Evolutionary conservation across 2,329 filamentous ascomycete genomes (phyloP).

Genomic region (Cordyceps pruinosa): DNA sequence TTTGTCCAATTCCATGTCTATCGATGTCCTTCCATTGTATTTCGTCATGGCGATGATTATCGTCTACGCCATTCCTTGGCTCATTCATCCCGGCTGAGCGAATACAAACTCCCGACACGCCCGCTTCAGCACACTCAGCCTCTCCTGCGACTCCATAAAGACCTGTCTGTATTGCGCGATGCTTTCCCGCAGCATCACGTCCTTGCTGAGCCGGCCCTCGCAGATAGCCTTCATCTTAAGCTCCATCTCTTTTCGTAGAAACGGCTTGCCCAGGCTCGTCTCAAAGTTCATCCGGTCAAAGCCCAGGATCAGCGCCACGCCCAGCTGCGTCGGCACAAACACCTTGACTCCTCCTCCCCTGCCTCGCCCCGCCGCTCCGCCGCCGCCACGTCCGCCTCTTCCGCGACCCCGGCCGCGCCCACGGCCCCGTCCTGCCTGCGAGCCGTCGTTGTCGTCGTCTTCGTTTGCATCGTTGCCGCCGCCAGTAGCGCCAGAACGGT

Average conservation of each 20-base stretch:
- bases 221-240: constrained; percentile 95
- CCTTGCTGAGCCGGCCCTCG: constrained; percentile 70
- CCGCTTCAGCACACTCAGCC: constrained; percentile 54
- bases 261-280: constrained; percentile 89
- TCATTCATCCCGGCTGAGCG: constrained; percentile 12
- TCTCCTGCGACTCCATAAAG: constrained; percentile 73
- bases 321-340: constrained; percentile 87
- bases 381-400: constrained; percentile 34
- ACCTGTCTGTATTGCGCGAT: constrained; percentile 81
- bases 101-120: constrained; percentile 35
- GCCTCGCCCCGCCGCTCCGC: constrained; percentile 36
- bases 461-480: constrained; percentile 35
- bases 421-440: constrained; percentile 34
- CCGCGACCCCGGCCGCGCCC: constrained; percentile 35
- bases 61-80: not conserved
- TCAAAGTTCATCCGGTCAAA: constrained; percentile 94
- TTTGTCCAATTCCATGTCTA: not conserved
- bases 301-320: constrained; percentile 84
- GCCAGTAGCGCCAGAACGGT: constrained; percentile 31
- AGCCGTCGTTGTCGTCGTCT: constrained; percentile 14
- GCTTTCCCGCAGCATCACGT: constrained; percentile 72
- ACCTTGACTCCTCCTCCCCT: constrained; percentile 59
- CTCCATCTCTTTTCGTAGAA: constrained; percentile 96
- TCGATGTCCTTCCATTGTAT: not conserved
- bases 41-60: not conserved